phyloP scores from a whole-genome alignment of 1,284 basidiomycete genomes.

The Earliella scabrosa region DNA sequence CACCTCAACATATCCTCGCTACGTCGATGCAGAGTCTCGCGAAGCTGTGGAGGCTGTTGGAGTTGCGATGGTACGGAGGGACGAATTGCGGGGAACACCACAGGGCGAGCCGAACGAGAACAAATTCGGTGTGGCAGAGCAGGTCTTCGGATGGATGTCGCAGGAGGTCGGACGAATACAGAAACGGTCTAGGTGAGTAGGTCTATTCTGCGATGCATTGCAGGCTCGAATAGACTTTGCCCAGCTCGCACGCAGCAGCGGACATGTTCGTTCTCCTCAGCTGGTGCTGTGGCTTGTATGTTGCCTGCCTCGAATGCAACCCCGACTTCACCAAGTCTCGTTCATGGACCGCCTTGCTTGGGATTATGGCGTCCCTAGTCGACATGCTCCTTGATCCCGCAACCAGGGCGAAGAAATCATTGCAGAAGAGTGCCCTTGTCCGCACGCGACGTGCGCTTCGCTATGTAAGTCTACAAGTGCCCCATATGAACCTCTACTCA shows the following conservation, averaged over 20 bases:
- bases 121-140: conserved; percentile 63
- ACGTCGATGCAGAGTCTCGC: conserved; percentile 73
- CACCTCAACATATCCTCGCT: conserved; percentile 76
- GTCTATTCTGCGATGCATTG: conserved; percentile 5
- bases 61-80: conserved; percentile 62
- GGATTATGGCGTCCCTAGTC: conserved; percentile 59
- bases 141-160: conserved; percentile 74
- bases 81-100: conserved; percentile 52
- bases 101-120: conserved; percentile 42
- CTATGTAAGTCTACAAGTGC: conserved; percentile 44
- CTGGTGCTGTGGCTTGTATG: conserved; percentile 75
- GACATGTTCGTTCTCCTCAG: conserved; percentile 74
- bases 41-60: conserved; percentile 71
- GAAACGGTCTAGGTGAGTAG: conserved; percentile 54
- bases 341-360: conserved; percentile 54
- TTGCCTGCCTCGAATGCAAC: conserved; percentile 48
- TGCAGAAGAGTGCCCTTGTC: conserved; percentile 65
- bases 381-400: conserved; percentile 60
- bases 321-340: conserved; percentile 48
- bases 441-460: conserved; percentile 67
- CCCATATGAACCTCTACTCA: not conserved
- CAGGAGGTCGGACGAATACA: conserved; percentile 62
- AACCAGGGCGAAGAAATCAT: conserved; percentile 55
- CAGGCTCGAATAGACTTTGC: conserved; percentile 8
- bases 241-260: conserved; percentile 64